Evolutionary conservation across 2,329 filamentous ascomycete genomes (phyloP), one percentile per base, ranked within the genome.

Genomic region (Cladophialophora psammophila): DNA sequence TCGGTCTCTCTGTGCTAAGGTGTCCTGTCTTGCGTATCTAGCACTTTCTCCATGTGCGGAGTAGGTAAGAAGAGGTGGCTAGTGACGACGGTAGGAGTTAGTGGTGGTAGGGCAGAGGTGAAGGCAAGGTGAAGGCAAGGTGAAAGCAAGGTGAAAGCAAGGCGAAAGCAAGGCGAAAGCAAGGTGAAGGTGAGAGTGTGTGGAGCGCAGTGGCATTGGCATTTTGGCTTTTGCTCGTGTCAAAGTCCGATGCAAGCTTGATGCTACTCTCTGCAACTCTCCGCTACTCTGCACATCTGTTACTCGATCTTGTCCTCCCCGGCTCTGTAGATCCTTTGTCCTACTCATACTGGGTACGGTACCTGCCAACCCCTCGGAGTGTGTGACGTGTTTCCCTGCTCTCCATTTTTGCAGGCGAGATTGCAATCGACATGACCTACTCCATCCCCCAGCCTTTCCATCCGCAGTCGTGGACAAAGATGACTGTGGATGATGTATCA

Each of bases 311-410:
- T 60, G 57, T 32, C n/a, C 42, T 42, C 13, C 20, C 20, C 32
- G 26, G 45, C 20, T 10, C 18, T 26, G 45, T 26, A 50, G 45
- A 50, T 50, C 45, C 45, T 60, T 45, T 58, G n/a, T 32, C 45
- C 26, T 34, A 40, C 32, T 12, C 26, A 26, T 3, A n/a, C n/a
- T n/a, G n/a, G n/a, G 3, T 26, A 26, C 26, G 20, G 57, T 60
- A 31, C 57, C 57, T 60, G 57, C 20, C 57, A 60, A 60, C 36
- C 57, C 12, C 20, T 32, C 13, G 2, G 3, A 3, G 26, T 26
- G 20, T 12, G 45, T 50, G 20, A 50, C 18, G 20, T 26, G 45
- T 50, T 20, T 26, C 40, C 6, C 36, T 18, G 6, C 45, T 9
- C 45, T 45, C 40, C 40, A 45, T n/a, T 10, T 40, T 40, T 45